A percentile compares a stretch with the other conserved stretches of the same genome.
Conservation (phyloP, 805 yeast genomes). For the Ogataea wickerhamii region DNA sequence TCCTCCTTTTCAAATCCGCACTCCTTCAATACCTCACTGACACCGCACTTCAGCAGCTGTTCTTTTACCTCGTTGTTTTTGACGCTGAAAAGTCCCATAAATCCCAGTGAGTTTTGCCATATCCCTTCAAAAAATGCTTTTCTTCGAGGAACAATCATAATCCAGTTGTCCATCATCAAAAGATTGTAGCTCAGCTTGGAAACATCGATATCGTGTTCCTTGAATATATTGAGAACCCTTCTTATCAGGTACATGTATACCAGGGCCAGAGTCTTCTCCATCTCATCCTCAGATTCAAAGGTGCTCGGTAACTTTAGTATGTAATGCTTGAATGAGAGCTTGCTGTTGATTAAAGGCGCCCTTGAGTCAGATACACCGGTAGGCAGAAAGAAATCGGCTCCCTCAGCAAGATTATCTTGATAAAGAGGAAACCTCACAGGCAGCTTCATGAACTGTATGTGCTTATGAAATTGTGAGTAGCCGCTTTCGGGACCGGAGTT, state of each 20-base stretch:
- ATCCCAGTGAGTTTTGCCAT: conserved; percentile 79
- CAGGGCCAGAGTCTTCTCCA: conserved; percentile 60
- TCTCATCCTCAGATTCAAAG: conserved; percentile 31
- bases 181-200: conserved; percentile 71
- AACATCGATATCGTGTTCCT: conserved; percentile 41
- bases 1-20: conserved; percentile 59
- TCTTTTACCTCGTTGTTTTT: conserved; percentile 57
- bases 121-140: conserved; percentile 48
- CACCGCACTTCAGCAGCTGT: conserved; percentile 44
- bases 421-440: conserved; percentile 58
- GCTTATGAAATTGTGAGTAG: conserved; percentile 94
- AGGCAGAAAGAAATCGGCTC: conserved; percentile 52
- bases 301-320: conserved; percentile 55
- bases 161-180: conserved; percentile 76
- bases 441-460: conserved; percentile 76
- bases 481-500: conserved; percentile 88
- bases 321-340: conserved; percentile 77
- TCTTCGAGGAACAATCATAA: conserved; percentile 82
- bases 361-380: conserved; percentile 33
- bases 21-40: conserved; percentile 50
- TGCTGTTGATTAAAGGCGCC: conserved; percentile 60
- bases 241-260: conserved; percentile 70
- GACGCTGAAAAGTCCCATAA: conserved; percentile 72
- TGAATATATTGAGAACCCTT: conserved; percentile 62
- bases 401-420: conserved; percentile 48